Conservation (phyloP, 139 green algal species). For the Auxenochlorella pyrenoidosa region DNA sequence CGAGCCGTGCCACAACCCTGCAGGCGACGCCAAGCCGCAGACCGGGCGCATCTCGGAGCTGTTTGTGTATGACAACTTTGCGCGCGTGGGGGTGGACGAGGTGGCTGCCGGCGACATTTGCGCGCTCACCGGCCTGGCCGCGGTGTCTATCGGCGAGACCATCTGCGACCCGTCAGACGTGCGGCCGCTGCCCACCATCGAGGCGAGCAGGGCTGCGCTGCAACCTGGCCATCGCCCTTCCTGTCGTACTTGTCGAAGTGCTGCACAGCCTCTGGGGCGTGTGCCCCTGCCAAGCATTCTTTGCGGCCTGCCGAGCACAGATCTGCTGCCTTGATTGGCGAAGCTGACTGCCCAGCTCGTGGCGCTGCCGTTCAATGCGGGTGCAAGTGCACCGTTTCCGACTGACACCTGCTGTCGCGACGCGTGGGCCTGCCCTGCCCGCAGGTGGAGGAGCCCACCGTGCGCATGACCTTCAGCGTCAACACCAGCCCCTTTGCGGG, state of each 20-base stretch:
- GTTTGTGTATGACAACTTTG: constrained; percentile 99
- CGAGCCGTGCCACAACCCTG: not conserved
- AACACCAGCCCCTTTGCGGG: constrained; percentile 98
- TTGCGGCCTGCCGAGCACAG: not conserved
- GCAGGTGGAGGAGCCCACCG: constrained; percentile 96
- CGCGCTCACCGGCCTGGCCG: constrained; percentile 77
- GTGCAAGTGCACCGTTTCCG: too few species aligned
- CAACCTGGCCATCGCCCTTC: too few species aligned
- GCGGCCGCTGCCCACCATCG: constrained; percentile 91
- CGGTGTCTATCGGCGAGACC: constrained; percentile 95
- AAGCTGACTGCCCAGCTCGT: not conserved
- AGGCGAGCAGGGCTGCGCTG: constrained; percentile 46
- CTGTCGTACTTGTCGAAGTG: not conserved
- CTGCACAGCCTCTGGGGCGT: not conserved
- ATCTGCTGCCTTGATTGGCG: not conserved
- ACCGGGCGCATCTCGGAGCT: constrained; percentile 88
- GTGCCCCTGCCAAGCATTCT: not conserved
- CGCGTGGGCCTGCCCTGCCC: too few species aligned
- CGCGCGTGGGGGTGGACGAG: constrained; percentile 57
- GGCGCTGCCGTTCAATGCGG: too few species aligned
- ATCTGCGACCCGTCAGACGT: constrained; percentile 72
- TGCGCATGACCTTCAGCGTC: constrained; percentile 95
- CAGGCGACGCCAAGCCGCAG: constrained; percentile 49
- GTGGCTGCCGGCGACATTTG: constrained; percentile 95
- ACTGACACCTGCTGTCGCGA: too few species aligned